A percentile compares a stretch with the other conserved stretches of the same genome.
Evolutionary conservation across 1,284 basidiomycete species (phyloP).

Genomic region (Ustilago lituana): DNA sequence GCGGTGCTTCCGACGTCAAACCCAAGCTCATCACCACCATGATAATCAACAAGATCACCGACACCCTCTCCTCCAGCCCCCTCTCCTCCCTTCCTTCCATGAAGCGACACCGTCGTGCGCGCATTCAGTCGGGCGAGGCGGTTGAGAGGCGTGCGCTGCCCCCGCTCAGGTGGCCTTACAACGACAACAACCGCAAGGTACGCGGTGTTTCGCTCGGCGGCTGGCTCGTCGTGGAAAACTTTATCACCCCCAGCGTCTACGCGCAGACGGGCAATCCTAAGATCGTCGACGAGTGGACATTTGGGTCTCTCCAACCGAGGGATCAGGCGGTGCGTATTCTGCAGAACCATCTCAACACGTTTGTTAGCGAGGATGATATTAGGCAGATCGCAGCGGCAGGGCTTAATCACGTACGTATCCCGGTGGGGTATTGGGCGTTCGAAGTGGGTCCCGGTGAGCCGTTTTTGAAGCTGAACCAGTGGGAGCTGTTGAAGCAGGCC

Average conservation of each 20-base stretch:
- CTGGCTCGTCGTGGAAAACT: conserved; percentile 64
- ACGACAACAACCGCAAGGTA: conserved; percentile 30
- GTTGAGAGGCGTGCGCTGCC: conserved; percentile 15
- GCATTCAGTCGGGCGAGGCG: no score
- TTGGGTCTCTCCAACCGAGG: conserved; percentile 74
- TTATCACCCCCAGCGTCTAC: conserved; percentile 70
- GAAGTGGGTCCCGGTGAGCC: conserved; percentile 82
- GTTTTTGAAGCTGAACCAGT: conserved; percentile 83
- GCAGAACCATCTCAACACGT: conserved; percentile 78
- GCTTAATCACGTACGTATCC: conserved; percentile 80
- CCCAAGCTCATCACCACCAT: conserved; percentile 23
- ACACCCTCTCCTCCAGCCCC: conserved; percentile 11
- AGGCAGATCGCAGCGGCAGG: conserved; percentile 70
- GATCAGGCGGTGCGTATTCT: conserved; percentile 57
- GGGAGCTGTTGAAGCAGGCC: conserved; percentile 71
- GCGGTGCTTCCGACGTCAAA: conserved; percentile 23
- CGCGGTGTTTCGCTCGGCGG: conserved; percentile 63
- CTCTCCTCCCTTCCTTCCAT: conserved; percentile 13
- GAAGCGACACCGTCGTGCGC: conserved; percentile 19
- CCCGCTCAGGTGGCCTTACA: conserved; percentile 42
- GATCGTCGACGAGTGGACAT: conserved; percentile 84
- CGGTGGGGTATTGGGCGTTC: conserved; percentile 92
- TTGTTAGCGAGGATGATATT: conserved; percentile 82
- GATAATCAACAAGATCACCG: conserved; percentile 17
- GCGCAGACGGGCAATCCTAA: conserved; percentile 51